Base-by-base conservation (phyloP, 495 filamentous ascomycete genomes). In the Sphaerosporella brunnea region DNA sequence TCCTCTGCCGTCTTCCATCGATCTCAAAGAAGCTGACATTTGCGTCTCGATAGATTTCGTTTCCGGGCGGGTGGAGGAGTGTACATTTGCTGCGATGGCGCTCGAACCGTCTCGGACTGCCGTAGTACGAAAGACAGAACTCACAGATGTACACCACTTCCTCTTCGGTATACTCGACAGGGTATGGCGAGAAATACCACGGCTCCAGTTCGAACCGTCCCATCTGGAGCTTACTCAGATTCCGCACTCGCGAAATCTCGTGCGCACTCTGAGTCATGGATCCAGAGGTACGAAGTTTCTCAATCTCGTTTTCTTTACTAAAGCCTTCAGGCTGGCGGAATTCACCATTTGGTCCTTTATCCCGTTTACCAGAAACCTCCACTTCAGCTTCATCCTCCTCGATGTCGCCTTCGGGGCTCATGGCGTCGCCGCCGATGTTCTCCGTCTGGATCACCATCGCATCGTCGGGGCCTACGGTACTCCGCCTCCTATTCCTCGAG, bases 251-350 rank as follows among this genome's bases (percentile, higher is more conserved):
- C 16, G 88, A 88, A 48, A 97, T 86, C 58, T 97, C 92, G 16
- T 92, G 84, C 36, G 90, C 90, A 54, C 94, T 95, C 60, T 97
- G 92, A 15, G 92, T 95, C 90, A 97, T 96, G 57, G 84, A 93
- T 38, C 90, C 90, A 34, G 78, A 78, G 4, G 85, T 93, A 34
- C 90, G 81, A 2, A 97, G 73, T 54, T 90, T 87, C 61, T 95
- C 88, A 49, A 95, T 93, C 58, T 97, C 90, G 54, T 93, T 83
- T 64, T 93, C 84, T 24, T 85, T 77, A 4, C 77, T 80, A 56
- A 86, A 93, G 39, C 65, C 61, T 24, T 63, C 55, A 0, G 59
- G 52, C 2, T 59, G 57, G 26, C 64, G 63, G 39, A 67, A 70
- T 36, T 62, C 62, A 10, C 64, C 67, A 28, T 39, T 43, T 57